Conservation (phyloP, 2,329 filamentous ascomycete genomes). For the Neonectria coccinea region DNA sequence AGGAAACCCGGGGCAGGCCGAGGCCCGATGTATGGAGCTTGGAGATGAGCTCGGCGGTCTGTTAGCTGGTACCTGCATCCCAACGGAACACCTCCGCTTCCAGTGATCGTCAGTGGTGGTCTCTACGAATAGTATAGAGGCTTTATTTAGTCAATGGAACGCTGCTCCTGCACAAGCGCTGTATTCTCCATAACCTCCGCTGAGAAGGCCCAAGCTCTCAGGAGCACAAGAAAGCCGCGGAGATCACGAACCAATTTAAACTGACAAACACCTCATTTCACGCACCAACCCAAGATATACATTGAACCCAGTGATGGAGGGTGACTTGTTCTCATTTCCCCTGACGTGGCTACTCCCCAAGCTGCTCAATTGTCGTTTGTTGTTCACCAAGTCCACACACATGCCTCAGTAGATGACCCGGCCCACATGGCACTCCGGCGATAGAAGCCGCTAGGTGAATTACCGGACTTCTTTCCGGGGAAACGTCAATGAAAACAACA, state of each 20-base stretch:
- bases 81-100: slow-evolving; percentile 6
- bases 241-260: neutral
- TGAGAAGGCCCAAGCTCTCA: slow-evolving; percentile 6
- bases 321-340: slow-evolving; percentile 17
- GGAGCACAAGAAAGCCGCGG: slow-evolving; percentile 7
- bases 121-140: no score
- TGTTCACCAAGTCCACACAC: slow-evolving; percentile 3
- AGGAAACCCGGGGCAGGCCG: slow-evolving; percentile 31
- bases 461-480: slow-evolving; percentile 31
- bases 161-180: neutral
- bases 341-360: neutral
- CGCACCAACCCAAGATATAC: slow-evolving; percentile 13
- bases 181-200: slow-evolving; percentile 24
- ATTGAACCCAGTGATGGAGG: slow-evolving; percentile 4
- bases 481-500: slow-evolving; percentile 9
- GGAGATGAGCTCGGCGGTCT: slow-evolving; percentile 14
- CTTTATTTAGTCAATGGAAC: neutral
- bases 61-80: slow-evolving; percentile 27
- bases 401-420: slow-evolving; percentile 2
- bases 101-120: neutral
- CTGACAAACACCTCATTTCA: slow-evolving; percentile 16
- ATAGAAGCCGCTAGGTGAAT: slow-evolving; percentile 14
- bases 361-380: slow-evolving; percentile 2
- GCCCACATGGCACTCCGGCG: slow-evolving; percentile 19
- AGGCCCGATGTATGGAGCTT: slow-evolving; percentile 27